Percentiles rank a stretch among this genome's conserved stretches.
Conservation (phyloP, 2,329 filamentous ascomycete genomes). For the Stromatinia cepivora region DNA sequence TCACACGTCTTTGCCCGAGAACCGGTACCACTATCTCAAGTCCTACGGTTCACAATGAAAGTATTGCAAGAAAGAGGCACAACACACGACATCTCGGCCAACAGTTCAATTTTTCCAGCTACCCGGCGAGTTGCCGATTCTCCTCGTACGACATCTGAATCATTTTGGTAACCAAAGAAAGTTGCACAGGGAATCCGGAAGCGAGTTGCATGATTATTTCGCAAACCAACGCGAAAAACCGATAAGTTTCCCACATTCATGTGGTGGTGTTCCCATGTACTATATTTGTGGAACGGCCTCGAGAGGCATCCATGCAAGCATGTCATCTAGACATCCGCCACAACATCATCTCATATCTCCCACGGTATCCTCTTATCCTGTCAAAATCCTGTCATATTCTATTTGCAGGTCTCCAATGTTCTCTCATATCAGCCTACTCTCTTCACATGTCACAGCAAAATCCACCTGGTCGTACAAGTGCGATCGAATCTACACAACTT, state of each 20-base stretch:
- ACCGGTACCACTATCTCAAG: background rate
- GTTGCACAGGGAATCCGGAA: background rate
- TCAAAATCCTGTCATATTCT: background rate
- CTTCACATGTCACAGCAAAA: constrained; percentile 5
- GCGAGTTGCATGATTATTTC: background rate
- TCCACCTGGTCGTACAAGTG: background rate
- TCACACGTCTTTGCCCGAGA: constrained; percentile 9
- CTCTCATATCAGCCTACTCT: background rate
- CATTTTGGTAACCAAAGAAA: background rate
- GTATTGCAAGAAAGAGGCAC: constrained; percentile 9
- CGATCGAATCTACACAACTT: background rate
- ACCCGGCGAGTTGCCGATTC: constrained; percentile 13
- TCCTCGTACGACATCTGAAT: constrained; percentile 5
- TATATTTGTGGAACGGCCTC: background rate
- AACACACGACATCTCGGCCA: background rate
- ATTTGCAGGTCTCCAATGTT: background rate
- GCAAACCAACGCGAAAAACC: background rate
- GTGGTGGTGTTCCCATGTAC: background rate
- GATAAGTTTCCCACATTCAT: background rate
- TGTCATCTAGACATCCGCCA: constrained; percentile 1
- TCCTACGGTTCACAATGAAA: constrained; percentile 2
- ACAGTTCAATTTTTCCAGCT: constrained; percentile 8
- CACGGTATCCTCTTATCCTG: background rate
- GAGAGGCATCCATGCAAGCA: constrained; percentile 2
- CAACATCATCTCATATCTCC: background rate